These are phyloP conservation scores for Bacidia rubella DNA, from an alignment of 495 filamentous ascomycete species.

Conservation along the genomic window DNA sequence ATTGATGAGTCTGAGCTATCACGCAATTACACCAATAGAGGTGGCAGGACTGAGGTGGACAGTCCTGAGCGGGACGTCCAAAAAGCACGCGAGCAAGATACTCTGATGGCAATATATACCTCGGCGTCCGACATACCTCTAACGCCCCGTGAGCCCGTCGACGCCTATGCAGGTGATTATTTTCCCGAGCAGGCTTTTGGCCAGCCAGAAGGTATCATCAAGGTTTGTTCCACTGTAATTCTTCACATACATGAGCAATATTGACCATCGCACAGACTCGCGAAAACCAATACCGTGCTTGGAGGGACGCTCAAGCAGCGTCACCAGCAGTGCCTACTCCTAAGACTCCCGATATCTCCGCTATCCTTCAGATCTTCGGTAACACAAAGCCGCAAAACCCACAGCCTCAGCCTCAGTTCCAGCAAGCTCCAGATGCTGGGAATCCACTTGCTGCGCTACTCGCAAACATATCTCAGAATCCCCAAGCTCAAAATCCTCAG, in stretches of 20 bases:
- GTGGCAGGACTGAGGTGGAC: constrained; percentile 41
- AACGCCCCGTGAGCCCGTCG: constrained; percentile 58
- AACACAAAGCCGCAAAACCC: constrained; percentile 20
- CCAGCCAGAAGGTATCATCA: constrained; percentile 30
- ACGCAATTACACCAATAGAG: constrained; percentile 47
- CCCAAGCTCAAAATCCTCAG: constrained; percentile 18
- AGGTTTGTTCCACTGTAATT: constrained; percentile 22
- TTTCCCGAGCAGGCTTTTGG: constrained; percentile 34
- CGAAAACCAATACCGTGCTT: constrained; percentile 31
- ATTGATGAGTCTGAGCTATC: constrained; percentile 38
- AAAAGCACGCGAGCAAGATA: constrained; percentile 58
- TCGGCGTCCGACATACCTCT: constrained; percentile 60
- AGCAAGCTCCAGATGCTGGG: constrained; percentile 20
- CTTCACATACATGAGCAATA: not conserved
- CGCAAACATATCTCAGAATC: constrained; percentile 31
- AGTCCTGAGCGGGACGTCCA: constrained; percentile 57
- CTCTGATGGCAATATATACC: constrained; percentile 72
- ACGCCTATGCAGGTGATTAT: constrained; percentile 24
- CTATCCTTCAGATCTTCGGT: constrained; percentile 35
- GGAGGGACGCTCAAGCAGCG: constrained; percentile 26
- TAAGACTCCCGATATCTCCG: constrained; percentile 30
- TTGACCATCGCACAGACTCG: constrained; percentile 25
- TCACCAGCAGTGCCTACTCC: constrained; percentile 22
- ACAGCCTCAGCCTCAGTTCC: constrained; percentile 23
- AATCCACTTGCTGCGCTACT: constrained; percentile 35